phyloP scores from a whole-genome alignment of 768 basidiomycete species.

The Xerocomellus dryophilus region DNA sequence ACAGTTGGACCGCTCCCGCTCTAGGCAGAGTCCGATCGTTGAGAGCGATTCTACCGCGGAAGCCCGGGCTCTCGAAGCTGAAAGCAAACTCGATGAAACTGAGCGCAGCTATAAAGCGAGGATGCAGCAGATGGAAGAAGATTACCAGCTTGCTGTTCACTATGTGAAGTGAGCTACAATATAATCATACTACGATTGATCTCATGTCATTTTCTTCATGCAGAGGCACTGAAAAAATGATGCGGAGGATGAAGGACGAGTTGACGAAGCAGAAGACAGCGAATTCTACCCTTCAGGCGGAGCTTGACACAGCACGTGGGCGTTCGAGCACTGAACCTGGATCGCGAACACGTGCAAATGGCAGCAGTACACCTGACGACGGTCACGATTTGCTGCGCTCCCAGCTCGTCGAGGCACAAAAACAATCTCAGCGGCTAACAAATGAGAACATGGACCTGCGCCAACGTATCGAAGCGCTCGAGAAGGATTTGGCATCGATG shows the following conservation, averaged over 20 bases:
- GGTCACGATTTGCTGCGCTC: slow-evolving; percentile 57
- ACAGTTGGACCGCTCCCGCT: slow-evolving; percentile 64
- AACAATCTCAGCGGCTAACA: slow-evolving; percentile 67
- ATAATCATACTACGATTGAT: slow-evolving; percentile 17
- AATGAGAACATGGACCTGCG: slow-evolving; percentile 77
- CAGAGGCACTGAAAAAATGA: slow-evolving; percentile 97
- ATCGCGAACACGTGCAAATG: slow-evolving; percentile 57
- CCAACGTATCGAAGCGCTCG: slow-evolving; percentile 65
- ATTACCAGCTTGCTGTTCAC: slow-evolving; percentile 94
- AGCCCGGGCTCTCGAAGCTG: slow-evolving; percentile 60
- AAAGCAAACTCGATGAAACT: slow-evolving; percentile 74
- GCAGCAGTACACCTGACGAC: slow-evolving; percentile 81
- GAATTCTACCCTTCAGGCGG: slow-evolving; percentile 78
- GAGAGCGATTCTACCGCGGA: slow-evolving; percentile 38
- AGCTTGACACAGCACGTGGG: slow-evolving; percentile 70
- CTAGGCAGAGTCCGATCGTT: slow-evolving; percentile 51
- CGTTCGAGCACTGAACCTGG: slow-evolving; percentile 53
- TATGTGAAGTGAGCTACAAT: slow-evolving; percentile 81
- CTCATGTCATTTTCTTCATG: slow-evolving; percentile 15
- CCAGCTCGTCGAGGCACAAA: slow-evolving; percentile 75
- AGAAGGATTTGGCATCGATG: slow-evolving; percentile 70
- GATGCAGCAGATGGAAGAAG: slow-evolving; percentile 87
- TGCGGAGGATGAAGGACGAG: slow-evolving; percentile 95
- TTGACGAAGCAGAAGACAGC: slow-evolving; percentile 84
- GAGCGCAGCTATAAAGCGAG: slow-evolving; percentile 76